These are phyloP conservation scores for Phytophthora uliginosa DNA, from an alignment of 352 stramenopile species.

Conservation along the genomic window DNA sequence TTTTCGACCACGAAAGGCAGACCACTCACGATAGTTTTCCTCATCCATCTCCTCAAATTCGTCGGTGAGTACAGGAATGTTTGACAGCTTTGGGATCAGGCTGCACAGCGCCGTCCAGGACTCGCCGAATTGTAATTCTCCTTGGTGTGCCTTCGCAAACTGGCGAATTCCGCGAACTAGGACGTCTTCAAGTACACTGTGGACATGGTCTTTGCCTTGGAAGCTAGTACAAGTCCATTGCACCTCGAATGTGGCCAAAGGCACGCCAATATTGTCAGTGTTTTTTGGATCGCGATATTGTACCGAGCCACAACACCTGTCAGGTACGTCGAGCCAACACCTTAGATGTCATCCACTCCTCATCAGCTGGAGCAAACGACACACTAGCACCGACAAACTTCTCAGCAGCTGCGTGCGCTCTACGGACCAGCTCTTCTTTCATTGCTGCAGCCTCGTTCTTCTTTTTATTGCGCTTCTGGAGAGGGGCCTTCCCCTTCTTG, in stretches of 20 bases:
- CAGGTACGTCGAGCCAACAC: background rate
- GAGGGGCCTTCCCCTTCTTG: background rate
- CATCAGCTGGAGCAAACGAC: background rate
- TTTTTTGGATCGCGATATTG: background rate
- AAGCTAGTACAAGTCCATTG: slow-evolving; percentile 2
- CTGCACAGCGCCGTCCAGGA: slow-evolving; percentile 8
- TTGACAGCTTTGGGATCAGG: slow-evolving; percentile 5
- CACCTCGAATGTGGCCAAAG: background rate
- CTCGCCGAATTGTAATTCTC: slow-evolving; percentile 7
- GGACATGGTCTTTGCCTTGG: slow-evolving; percentile 8
- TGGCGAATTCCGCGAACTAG: slow-evolving; percentile 2
- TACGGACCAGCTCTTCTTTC: background rate
- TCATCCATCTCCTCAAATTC: slow-evolving; percentile 19
- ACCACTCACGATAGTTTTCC: slow-evolving; percentile 10
- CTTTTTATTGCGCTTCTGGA: background rate
- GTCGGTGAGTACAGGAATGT: background rate
- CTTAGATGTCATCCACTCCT: background rate
- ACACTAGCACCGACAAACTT: background rate
- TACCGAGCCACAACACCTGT: background rate
- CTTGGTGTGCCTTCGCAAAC: slow-evolving; percentile 4
- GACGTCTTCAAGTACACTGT: background rate
- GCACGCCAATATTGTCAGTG: background rate
- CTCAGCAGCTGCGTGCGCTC: background rate
- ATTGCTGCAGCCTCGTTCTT: background rate
- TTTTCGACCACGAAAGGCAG: slow-evolving; percentile 6